Base-by-base conservation (phyloP, 108 stramenopile species). In the Cyclostephanos tholiformis region DNA sequence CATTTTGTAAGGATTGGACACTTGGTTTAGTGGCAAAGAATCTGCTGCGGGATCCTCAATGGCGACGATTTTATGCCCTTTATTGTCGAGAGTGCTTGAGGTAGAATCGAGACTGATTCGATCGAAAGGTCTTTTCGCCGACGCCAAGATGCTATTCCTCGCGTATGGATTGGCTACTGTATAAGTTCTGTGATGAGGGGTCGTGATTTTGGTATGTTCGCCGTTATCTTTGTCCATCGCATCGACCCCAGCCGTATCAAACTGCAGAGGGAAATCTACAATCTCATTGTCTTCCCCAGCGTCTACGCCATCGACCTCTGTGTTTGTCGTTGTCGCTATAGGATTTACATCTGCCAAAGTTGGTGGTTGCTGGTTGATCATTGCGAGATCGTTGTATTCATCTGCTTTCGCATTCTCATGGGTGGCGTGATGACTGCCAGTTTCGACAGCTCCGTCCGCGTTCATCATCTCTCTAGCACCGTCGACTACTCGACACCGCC, bases 1-100 rank as follows among this genome's bases (percentile, higher is more conserved):
- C 13, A 1, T 59, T 27, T 30, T 3, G 49, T 80, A 80, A 25
- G 79, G 79, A 68, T 80, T 80, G 71, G 43, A 67, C 25, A 73
- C 56, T 63, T 39, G 58, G 19, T 51, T 69, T 17, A 32, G 48
- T 53, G 68, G 35, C 49, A 48, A 51, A 41, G 71, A 53, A 38
- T 55, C 44, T 4, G 46, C 11, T 23, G 17, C 11, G 23, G 72
- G 16, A 65, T 41, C 65, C 53, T 23, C 65, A 11, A 17, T 44
- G 26, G 36, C 19, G 29, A 16, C 23, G 16, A 23, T 2, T 44
- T 30, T 67, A 9, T 50, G 22, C 11, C 7, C 25, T 1, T 25
- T 19, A 64, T 19, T 14, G 23, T 32, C 1, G 25, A 8, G 19
- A 17, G 9, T 63, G 61, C 48, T 60, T 8, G 44, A 30, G 35